Conservation (phyloP, 768 basidiomycete genomes). For the Pleurotus ostreatus region DNA sequence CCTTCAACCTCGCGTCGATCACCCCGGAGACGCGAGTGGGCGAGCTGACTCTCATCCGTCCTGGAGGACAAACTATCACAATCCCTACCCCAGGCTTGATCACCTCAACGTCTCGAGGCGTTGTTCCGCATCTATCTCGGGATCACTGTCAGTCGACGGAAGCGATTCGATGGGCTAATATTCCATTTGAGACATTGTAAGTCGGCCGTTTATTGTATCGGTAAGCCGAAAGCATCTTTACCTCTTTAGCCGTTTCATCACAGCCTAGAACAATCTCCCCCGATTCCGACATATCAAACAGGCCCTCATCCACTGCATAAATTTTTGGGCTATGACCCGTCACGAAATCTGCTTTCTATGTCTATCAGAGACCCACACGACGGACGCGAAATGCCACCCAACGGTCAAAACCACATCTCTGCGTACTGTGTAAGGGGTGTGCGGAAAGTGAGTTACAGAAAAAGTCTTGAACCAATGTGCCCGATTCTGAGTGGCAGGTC, state of each 20-base stretch:
- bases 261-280: slow-evolving; percentile 64
- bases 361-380: slow-evolving; percentile 65
- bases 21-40: slow-evolving; percentile 33
- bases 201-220: slow-evolving; percentile 20
- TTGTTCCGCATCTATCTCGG: slow-evolving; percentile 68
- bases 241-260: slow-evolving; percentile 9
- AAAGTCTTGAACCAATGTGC: too few relatives aligned
- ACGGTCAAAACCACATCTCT: slow-evolving; percentile 53
- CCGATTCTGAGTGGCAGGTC: slow-evolving; percentile 35
- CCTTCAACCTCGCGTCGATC: slow-evolving; percentile 7
- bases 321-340: slow-evolving; percentile 53
- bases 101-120: slow-evolving; percentile 65
- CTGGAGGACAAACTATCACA: slow-evolving; percentile 20
- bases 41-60: slow-evolving; percentile 20
- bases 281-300: slow-evolving; percentile 57
- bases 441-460: slow-evolving; percentile 48
- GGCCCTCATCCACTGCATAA: slow-evolving; percentile 55
- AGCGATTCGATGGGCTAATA: slow-evolving; percentile 58
- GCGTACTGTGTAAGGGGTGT: slow-evolving; percentile 66
- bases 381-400: slow-evolving; percentile 66
- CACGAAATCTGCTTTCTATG: slow-evolving; percentile 51
- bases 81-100: slow-evolving; percentile 62
- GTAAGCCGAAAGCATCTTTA: slow-evolving; percentile 2
- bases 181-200: slow-evolving; percentile 84
- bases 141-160: slow-evolving; percentile 48